Evolutionary conservation across 805 yeast species (phyloP).

Genomic region (Lipomyces sp.): DNA sequence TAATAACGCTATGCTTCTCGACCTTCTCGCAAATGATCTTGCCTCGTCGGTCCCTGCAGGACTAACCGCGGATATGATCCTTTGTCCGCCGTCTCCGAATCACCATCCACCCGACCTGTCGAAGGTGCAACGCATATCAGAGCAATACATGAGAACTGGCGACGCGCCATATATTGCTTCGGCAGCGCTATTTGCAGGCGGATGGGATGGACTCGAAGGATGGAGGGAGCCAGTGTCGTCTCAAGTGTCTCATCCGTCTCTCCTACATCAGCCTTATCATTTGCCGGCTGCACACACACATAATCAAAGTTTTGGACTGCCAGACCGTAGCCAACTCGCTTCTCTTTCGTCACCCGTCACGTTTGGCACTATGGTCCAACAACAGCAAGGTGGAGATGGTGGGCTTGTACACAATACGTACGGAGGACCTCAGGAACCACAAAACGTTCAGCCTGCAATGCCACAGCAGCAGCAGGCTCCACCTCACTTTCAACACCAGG

Average conservation of each 20-base stretch:
- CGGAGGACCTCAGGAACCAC: constrained; percentile 9
- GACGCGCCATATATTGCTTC: constrained; percentile 28
- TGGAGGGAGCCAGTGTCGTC: constrained; percentile 10
- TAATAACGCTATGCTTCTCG: constrained; percentile 1
- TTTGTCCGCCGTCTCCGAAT: constrained; percentile 5
- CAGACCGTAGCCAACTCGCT: background rate
- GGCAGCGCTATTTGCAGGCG: constrained; percentile 13
- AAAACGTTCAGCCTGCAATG: constrained; percentile 1
- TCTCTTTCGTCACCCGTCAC: background rate
- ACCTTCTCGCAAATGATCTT: constrained; percentile 7
- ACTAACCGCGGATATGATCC: background rate
- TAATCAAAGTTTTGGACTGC: background rate
- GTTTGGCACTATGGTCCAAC: background rate
- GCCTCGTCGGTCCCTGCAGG: background rate
- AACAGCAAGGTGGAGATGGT: background rate
- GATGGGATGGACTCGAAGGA: constrained; percentile 18
- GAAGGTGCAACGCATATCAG: constrained; percentile 19
- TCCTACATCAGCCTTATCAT: background rate
- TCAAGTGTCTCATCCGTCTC: constrained; percentile 10
- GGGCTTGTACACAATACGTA: background rate
- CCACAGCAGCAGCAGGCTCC: constrained; percentile 3
- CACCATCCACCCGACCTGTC: constrained; percentile 18
- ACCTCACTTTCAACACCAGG: background rate
- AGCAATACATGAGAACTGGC: constrained; percentile 21
- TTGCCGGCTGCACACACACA: background rate